phyloP scores from a whole-genome alignment of 2,329 filamentous ascomycete species.

The Neurospora sp. region DNA sequence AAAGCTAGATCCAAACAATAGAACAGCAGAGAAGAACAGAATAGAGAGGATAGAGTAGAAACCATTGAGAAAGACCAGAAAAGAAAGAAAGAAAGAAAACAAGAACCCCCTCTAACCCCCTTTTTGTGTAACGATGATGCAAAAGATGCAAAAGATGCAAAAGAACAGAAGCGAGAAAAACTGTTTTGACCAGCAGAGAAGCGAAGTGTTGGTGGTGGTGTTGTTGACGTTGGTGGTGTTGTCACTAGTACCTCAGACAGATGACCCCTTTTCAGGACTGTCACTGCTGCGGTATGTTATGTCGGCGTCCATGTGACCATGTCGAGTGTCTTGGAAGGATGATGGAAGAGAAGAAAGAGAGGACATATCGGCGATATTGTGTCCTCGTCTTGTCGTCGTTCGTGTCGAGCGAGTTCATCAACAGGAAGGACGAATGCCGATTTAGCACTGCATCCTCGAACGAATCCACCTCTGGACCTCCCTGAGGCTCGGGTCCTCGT shows the following conservation, averaged over 20 bases:
- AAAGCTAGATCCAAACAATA: not conserved
- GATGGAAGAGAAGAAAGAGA: not conserved
- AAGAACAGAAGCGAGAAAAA: not conserved
- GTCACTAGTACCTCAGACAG: too few species aligned
- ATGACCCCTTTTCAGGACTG: too few species aligned
- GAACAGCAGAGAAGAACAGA: not conserved
- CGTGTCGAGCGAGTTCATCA: too few species aligned
- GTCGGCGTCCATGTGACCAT: too few species aligned
- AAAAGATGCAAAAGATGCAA: not conserved
- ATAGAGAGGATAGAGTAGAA: too few species aligned
- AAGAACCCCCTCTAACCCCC: not conserved
- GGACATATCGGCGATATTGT: not conserved
- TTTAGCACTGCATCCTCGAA: not conserved
- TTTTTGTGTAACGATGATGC: not conserved
- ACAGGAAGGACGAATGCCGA: too few species aligned
- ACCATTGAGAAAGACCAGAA: not conserved
- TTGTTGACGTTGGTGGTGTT: too few species aligned
- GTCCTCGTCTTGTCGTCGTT: not conserved
- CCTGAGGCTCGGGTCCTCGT: conserved; percentile 50
- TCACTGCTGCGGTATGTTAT: too few species aligned
- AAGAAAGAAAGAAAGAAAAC: not conserved
- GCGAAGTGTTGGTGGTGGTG: not conserved
- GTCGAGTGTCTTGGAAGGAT: too few species aligned
- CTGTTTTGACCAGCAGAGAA: not conserved
- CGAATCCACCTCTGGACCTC: conserved; percentile 51